Conservation (phyloP, 371 early-diverging fungal species). For the Mucor piriformis region DNA sequence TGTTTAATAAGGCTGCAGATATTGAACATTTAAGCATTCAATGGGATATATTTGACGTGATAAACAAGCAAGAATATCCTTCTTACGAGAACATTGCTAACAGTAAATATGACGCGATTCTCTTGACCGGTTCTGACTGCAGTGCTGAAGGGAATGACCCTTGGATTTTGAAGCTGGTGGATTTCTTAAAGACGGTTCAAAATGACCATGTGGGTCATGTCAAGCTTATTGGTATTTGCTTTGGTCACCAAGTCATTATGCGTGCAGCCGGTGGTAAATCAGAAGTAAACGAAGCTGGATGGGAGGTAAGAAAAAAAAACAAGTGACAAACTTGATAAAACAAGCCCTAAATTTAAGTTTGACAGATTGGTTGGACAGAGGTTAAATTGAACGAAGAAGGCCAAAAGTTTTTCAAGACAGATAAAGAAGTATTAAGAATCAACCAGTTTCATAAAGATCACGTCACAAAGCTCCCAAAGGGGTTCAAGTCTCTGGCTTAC, state of each 20-base stretch:
- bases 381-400: constrained; percentile 42
- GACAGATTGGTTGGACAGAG: constrained; percentile 41
- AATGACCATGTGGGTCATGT: constrained; percentile 10
- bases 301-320: constrained; percentile 75
- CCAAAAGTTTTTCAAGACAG: constrained; percentile 34
- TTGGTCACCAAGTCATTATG: constrained; percentile 75
- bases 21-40: constrained; percentile 16
- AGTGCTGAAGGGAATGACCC: constrained; percentile 49
- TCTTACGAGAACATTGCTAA: constrained; percentile 24
- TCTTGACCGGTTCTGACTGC: constrained; percentile 27
- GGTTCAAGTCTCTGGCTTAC: constrained; percentile 50
- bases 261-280: constrained; percentile 64
- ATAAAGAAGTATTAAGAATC: constrained; percentile 28
- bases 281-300: constrained; percentile 55
- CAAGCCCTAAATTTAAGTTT: too few species aligned
- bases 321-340: too few species aligned
- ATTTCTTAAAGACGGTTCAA: constrained; percentile 38
- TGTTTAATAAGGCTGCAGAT: constrained; percentile 38
- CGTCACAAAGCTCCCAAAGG: constrained; percentile 55
- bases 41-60: constrained; percentile 47
- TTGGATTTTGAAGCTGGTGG: constrained; percentile 61
- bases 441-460: constrained; percentile 75
- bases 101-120: constrained; percentile 26
- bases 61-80: constrained; percentile 44
- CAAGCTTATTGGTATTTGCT: constrained; percentile 64